These are phyloP conservation scores for Macrocybe gigantea DNA, from an alignment of 768 basidiomycete species.

Conservation along the genomic window DNA sequence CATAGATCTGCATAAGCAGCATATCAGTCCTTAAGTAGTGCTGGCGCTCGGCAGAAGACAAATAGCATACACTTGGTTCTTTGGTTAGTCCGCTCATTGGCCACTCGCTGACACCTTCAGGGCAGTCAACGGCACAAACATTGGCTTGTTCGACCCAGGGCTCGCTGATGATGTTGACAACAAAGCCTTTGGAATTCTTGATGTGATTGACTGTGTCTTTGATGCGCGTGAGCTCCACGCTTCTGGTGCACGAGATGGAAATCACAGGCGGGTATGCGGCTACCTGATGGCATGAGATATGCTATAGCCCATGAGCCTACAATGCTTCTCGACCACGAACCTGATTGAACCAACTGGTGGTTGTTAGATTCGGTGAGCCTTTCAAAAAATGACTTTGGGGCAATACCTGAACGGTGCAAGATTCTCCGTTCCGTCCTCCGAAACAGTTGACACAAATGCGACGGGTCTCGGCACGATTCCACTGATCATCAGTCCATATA, in stretches of 20 bases:
- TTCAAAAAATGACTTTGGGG: neutral
- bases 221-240: constrained; percentile 12
- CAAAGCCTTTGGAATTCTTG: constrained; percentile 57
- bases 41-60: neutral
- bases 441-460: constrained; percentile 63
- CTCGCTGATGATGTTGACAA: constrained; percentile 72
- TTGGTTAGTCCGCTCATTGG: constrained; percentile 52
- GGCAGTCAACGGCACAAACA: constrained; percentile 44
- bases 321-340: too few species aligned
- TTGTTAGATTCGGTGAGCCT: neutral
- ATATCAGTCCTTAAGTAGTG: constrained; percentile 4
- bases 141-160: constrained; percentile 59
- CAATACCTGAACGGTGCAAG: constrained; percentile 51
- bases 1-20: constrained; percentile 26
- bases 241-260: constrained; percentile 38
- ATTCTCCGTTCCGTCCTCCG: constrained; percentile 45
- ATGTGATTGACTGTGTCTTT: constrained; percentile 70
- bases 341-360: too few species aligned
- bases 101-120: constrained; percentile 53
- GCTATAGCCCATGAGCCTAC: too few species aligned
- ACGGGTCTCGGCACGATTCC: constrained; percentile 63
- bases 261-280: constrained; percentile 59
- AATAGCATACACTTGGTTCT: constrained; percentile 43
- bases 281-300: constrained; percentile 44
- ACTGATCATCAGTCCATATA: constrained; percentile 44